Conservation (phyloP, 139 green algal species). For the Chlorella sp. region DNA sequence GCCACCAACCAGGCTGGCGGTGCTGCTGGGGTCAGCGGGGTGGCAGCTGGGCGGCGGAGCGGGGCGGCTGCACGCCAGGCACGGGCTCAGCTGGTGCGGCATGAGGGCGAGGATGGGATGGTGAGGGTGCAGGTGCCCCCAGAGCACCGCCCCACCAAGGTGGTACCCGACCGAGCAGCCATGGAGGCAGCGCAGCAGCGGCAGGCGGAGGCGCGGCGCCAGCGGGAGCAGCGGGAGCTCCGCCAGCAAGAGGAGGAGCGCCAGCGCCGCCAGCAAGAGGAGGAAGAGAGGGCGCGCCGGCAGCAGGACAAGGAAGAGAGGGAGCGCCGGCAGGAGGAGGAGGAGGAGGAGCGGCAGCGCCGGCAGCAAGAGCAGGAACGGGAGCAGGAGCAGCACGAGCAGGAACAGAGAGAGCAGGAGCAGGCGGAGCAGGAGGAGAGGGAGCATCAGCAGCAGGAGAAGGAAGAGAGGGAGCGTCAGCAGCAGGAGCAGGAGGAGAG, state of each 20-base stretch:
- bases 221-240: slow-evolving; percentile 2
- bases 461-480: background rate
- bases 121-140: background rate
- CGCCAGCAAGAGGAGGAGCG: background rate
- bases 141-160: background rate
- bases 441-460: background rate
- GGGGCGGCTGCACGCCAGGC: background rate
- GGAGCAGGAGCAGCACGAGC: background rate
- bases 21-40: background rate
- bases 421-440: background rate
- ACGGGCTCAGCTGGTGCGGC: background rate
- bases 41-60: background rate
- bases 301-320: background rate
- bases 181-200: slow-evolving; percentile 19
- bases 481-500: background rate
- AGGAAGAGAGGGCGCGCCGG: background rate
- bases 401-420: background rate
- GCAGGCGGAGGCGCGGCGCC: background rate
- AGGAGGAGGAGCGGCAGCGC: background rate
- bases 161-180: background rate
- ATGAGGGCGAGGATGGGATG: slow-evolving; percentile 4
- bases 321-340: background rate
- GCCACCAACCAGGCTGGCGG: background rate
- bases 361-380: background rate
- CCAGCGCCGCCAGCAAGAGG: background rate